phyloP scores from a whole-genome alignment of 352 stramenopile genomes.

The Blastocystis sp. region DNA sequence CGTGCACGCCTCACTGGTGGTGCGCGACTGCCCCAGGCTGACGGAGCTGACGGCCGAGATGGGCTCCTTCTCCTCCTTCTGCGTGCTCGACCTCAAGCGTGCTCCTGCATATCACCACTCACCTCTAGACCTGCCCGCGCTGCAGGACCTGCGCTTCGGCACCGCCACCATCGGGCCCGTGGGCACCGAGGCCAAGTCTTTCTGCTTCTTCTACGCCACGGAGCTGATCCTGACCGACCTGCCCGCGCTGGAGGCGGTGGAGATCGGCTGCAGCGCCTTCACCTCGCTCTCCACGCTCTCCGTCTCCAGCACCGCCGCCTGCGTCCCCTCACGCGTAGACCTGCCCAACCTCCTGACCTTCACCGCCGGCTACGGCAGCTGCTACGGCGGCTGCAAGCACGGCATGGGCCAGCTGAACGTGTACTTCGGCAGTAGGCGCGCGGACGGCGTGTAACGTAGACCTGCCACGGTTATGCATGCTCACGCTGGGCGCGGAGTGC shows the following conservation, averaged over 20 bases:
- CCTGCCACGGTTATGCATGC: no score
- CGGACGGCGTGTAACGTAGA: no score
- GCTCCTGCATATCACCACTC: background rate
- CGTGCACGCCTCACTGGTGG: no score
- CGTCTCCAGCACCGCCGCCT: no score
- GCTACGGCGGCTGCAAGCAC: no score
- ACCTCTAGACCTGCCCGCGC: background rate
- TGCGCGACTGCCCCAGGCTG: background rate
- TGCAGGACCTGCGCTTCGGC: slow-evolving; percentile 3
- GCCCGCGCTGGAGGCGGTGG: background rate
- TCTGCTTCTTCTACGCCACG: slow-evolving; percentile 30
- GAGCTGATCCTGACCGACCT: background rate
- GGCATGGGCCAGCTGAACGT: no score
- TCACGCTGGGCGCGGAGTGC: no score
- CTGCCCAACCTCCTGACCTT: no score
- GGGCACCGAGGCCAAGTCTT: background rate
- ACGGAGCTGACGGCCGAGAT: background rate
- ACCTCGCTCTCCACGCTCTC: no score
- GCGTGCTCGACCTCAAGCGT: background rate
- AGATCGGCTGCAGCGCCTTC: slow-evolving; percentile 18
- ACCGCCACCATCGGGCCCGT: background rate
- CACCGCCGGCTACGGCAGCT: no score
- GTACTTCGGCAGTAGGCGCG: no score
- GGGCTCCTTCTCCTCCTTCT: slow-evolving; percentile 39
- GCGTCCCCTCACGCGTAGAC: no score